A percentile compares a stretch with the other conserved stretches of the same genome.
Evolutionary conservation across 345 rosid species (phyloP).

Genomic region (Populus alba): DNA sequence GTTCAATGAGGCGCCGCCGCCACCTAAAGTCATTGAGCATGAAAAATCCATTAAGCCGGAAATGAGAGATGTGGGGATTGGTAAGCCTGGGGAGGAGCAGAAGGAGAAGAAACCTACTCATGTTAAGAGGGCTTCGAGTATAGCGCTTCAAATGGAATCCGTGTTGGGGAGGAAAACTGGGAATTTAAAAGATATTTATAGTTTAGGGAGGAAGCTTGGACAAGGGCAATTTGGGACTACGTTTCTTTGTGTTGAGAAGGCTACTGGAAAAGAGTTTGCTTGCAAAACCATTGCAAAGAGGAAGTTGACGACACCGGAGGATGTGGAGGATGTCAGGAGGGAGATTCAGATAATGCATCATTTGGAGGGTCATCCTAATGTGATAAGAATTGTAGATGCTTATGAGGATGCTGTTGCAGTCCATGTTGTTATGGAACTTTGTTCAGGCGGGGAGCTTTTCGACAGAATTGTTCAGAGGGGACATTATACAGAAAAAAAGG

Average conservation of each 20-base stretch:
- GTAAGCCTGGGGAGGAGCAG: slow-evolving; percentile 24
- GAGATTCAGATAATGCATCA: slow-evolving; percentile 98
- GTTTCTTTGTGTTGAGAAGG: slow-evolving; percentile 69
- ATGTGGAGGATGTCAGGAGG: slow-evolving; percentile 88
- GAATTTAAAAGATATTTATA: slow-evolving; percentile 69
- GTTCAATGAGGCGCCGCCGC: slow-evolving; percentile 22
- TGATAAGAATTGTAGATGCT: slow-evolving; percentile 74
- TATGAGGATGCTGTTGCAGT: slow-evolving; percentile 90
- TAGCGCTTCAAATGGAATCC: slow-evolving; percentile 60
- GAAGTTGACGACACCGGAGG: slow-evolving; percentile 64
- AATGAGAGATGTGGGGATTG: slow-evolving; percentile 20
- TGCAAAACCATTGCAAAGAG: slow-evolving; percentile 87
- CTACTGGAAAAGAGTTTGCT: slow-evolving; percentile 60
- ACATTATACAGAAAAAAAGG: slow-evolving; percentile 78
- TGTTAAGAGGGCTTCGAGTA: slow-evolving; percentile 59
- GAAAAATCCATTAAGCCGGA: slow-evolving; percentile 23
- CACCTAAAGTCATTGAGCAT: slow-evolving; percentile 21
- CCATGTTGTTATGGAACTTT: slow-evolving; percentile 88
- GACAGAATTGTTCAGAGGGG: slow-evolving; percentile 92
- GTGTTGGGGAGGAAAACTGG: slow-evolving; percentile 79
- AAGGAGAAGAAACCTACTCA: slow-evolving; percentile 49
- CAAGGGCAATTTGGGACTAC: slow-evolving; percentile 99
- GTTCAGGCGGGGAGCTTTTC: slow-evolving; percentile 91
- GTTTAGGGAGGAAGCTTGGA: slow-evolving; percentile 84
- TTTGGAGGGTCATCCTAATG: slow-evolving; percentile 83